Percentiles rank a stretch among this genome's conserved stretches.
Conservation (phyloP, 495 filamentous ascomycete genomes). For the Penicillium paradoxum region DNA sequence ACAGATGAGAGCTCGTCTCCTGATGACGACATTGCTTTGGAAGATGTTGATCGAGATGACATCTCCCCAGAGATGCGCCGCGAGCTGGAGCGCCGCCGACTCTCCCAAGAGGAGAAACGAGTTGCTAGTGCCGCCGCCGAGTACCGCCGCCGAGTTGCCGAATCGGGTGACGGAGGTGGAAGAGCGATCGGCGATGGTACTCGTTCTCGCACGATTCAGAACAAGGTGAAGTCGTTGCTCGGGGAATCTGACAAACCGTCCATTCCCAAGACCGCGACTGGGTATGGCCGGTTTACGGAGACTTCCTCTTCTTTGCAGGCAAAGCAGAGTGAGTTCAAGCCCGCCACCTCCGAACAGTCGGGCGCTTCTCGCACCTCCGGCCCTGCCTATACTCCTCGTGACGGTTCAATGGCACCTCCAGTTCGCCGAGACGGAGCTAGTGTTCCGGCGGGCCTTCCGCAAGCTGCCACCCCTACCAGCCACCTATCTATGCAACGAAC, state of each 20-base stretch:
- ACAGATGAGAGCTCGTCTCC: conserved; percentile 13
- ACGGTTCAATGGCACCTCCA: conserved; percentile 12
- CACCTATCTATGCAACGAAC: conserved; percentile 26
- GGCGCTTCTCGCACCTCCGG: conserved; percentile 19
- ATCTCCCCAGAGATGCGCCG: conserved; percentile 85
- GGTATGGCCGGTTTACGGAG: conserved; percentile 82
- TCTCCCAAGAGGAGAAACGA: conserved; percentile 86
- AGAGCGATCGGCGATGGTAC: conserved; percentile 36
- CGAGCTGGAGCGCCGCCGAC: conserved; percentile 77
- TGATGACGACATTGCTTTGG: conserved; percentile 52
- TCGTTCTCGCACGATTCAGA: conserved; percentile 78
- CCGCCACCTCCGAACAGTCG: neutral
- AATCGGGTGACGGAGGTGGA: conserved; percentile 52
- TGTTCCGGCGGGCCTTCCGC: conserved; percentile 13
- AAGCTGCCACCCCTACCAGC: conserved; percentile 18
- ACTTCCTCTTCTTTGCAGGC: conserved; percentile 37
- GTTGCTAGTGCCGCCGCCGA: conserved; percentile 90
- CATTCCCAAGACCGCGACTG: conserved; percentile 70
- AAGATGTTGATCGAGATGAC: conserved; percentile 61
- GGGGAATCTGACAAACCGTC: conserved; percentile 65
- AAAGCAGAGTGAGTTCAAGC: conserved; percentile 27
- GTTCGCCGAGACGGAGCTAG: conserved; percentile 18
- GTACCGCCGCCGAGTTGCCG: conserved; percentile 72
- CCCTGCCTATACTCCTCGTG: conserved; percentile 15
- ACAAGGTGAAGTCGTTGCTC: conserved; percentile 80